Conservation (phyloP, 257 asterid species). For the Salvia miltiorrhiza region DNA sequence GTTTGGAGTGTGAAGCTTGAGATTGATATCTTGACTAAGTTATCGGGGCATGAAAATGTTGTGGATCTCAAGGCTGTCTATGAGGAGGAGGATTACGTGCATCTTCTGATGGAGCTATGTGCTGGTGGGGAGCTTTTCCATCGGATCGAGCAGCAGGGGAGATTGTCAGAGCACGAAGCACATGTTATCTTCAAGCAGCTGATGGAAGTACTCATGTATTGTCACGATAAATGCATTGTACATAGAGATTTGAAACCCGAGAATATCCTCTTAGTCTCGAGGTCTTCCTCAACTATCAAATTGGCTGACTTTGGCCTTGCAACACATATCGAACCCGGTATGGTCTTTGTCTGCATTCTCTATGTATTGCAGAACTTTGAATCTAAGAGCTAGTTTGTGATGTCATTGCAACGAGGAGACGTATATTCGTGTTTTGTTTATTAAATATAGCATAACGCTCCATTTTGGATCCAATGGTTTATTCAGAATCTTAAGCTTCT, state of each 20-base stretch:
- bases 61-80: constrained; percentile 66
- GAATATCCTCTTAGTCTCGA: constrained; percentile 46
- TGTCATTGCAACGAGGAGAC: too few relatives aligned
- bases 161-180: constrained; percentile 47
- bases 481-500: constrained; percentile 15
- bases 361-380: too few relatives aligned
- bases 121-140: constrained; percentile 68
- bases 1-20: constrained; percentile 55
- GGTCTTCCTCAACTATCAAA: constrained; percentile 47
- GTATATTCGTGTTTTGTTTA: neutral
- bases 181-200: constrained; percentile 42
- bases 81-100: constrained; percentile 55
- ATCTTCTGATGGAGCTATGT: constrained; percentile 66
- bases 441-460: neutral
- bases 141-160: constrained; percentile 45
- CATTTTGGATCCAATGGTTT: neutral
- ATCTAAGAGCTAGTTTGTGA: too few relatives aligned
- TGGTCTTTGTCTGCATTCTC: neutral
- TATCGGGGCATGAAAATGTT: constrained; percentile 53
- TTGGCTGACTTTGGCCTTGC: constrained; percentile 71
- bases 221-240: constrained; percentile 49
- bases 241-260: constrained; percentile 69
- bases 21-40: constrained; percentile 49
- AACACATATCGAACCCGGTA: constrained; percentile 43
- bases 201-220: constrained; percentile 51